Base-by-base conservation (phyloP, 768 basidiomycete genomes). In the Pleurotus djamor region DNA sequence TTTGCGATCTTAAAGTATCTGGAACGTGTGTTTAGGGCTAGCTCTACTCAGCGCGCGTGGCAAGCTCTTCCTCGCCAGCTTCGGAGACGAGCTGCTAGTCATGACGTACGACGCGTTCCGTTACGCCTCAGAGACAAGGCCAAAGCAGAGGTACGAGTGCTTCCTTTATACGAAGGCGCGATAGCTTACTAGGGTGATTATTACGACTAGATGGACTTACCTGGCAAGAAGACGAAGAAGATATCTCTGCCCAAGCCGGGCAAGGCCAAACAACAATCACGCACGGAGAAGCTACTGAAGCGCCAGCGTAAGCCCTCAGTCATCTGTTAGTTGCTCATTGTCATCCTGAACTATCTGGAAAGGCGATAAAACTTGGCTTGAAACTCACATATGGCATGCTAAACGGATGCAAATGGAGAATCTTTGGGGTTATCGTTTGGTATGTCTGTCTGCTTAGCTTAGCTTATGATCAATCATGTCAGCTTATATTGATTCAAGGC, bases 331-430 rank as follows among this genome's bases (percentile, higher is more conserved):
- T 45, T 7, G 43, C 47, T 52, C 38, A 28, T 44, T n/a, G 5
- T n/a, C 7, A n/a, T 36, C 4, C 21, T 54, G 28, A 14, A 48
- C 13, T 28, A 59, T 60, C 35, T 52, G 4, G 38, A 2, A 63
- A 97, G 96, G 79, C 34, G 82, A 91, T 63, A 98, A 98, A 71
- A 76, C 81, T 10, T 98, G 96, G 96, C 84, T 99, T 0, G 94
- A 96, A 69, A 96, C 95, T 4, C 97, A 99, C 70, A 73, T 98
- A 16, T 98, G 95, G 94, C 96, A 98, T 66, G 92, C 95, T 1
- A 98, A 98, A 72, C 85, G 97, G 5, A 96, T 96, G 87, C 86
- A 89, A 61, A 98, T 98, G 96, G 82, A 88, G 64, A 88, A 87
- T 62, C 80, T 92, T 71, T 98, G 95, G 95, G 94, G 93, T 0